phyloP scores from a whole-genome alignment of 169 alveolate genomes.

The Plasmodium coatneyi region DNA sequence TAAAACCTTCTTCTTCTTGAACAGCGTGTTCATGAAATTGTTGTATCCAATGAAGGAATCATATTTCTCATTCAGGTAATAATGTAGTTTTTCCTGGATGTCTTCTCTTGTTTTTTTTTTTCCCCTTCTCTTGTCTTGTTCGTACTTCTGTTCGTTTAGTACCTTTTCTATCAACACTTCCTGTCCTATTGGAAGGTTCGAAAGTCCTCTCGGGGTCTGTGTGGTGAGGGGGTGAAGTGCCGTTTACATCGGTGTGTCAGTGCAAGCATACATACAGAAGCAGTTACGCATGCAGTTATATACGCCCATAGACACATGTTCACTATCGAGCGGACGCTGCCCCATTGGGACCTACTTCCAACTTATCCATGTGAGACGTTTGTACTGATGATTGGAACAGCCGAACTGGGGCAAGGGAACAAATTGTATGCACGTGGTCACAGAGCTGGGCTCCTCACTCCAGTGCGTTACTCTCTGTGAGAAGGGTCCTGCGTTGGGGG shows the following conservation, averaged over 20 bases:
- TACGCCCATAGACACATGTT: not conserved
- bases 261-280: no score
- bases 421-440: not conserved
- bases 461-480: not conserved
- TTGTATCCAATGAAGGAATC: conserved; percentile 32
- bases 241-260: not conserved
- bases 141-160: conserved; percentile 51
- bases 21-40: conserved; percentile 36
- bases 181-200: conserved; percentile 51
- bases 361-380: not conserved
- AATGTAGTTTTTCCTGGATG: not conserved
- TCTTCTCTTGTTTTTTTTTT: not conserved
- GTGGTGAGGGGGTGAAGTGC: not conserved
- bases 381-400: not conserved
- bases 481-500: not conserved
- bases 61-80: conserved; percentile 43
- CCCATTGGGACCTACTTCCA: not conserved
- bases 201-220: conserved; percentile 13
- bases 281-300: not conserved
- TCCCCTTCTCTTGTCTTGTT: conserved; percentile 16
- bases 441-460: not conserved
- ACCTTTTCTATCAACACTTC: conserved; percentile 49
- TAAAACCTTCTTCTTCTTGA: conserved; percentile 41
- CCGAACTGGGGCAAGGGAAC: not conserved
- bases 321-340: not conserved